Evolutionary conservation across 306 rosid genomes (phyloP).

Genomic region (Vigna reflexopilosa): DNA sequence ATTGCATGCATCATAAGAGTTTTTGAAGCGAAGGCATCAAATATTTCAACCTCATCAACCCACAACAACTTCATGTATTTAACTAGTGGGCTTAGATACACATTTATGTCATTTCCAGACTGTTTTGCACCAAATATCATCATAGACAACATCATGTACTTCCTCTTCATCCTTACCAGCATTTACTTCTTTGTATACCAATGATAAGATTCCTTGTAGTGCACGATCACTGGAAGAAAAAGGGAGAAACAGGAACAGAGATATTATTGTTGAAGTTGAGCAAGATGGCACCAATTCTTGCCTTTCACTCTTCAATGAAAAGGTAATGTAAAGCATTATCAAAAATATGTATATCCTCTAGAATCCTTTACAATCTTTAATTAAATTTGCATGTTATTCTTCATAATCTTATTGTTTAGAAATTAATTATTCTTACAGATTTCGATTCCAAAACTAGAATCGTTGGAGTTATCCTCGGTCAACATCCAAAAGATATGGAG

Average conservation of each 20-base stretch:
- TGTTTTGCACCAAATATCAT: no score
- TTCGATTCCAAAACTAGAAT: constrained; percentile 39
- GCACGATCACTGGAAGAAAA: background rate
- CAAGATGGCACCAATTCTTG: background rate
- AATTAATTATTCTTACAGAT: constrained; percentile 14
- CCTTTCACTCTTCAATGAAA: constrained; percentile 21
- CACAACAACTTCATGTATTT: no score
- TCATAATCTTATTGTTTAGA: background rate
- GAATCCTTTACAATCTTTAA: background rate
- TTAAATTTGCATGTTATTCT: background rate
- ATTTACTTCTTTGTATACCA: background rate
- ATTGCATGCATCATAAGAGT: no score
- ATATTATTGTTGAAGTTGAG: background rate
- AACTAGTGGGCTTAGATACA: no score
- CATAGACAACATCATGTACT: no score
- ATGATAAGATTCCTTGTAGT: background rate
- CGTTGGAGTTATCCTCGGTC: constrained; percentile 38
- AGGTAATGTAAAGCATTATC: constrained; percentile 15
- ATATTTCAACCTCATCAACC: no score
- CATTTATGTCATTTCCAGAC: no score
- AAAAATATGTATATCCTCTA: background rate
- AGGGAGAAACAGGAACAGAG: background rate
- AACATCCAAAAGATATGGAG: constrained; percentile 17
- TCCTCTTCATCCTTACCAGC: background rate
- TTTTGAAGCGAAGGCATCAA: no score